These are phyloP conservation scores for Nannizziopsis arthrosporioides DNA, from an alignment of 2,329 filamentous ascomycete genomes.

Conservation along the genomic window DNA sequence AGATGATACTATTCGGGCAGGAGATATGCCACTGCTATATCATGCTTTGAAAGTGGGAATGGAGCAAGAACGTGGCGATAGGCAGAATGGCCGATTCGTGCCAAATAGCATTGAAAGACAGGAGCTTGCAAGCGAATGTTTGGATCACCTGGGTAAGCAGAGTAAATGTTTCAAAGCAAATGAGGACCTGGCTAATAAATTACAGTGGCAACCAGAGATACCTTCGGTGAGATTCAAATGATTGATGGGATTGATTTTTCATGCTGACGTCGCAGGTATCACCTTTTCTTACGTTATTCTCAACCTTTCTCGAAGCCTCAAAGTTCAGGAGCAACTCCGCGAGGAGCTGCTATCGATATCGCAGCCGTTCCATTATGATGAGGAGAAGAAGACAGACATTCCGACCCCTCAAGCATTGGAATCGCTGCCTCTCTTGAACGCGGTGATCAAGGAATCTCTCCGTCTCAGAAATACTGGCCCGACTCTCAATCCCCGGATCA, in stretches of 20 bases:
- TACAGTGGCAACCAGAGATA: constrained; percentile 8
- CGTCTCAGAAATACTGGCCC: constrained; percentile 10
- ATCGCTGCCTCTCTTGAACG: constrained; percentile 11
- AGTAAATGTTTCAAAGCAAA: not conserved
- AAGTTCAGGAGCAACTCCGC: constrained; percentile 10
- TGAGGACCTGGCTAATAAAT: not conserved
- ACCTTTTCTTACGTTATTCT: constrained; percentile 12
- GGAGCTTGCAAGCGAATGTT: constrained; percentile 9
- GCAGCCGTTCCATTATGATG: constrained; percentile 1
- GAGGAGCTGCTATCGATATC: constrained; percentile 8
- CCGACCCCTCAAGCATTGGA: constrained; percentile 6
- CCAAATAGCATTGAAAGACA: constrained; percentile 4
- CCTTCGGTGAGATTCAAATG: constrained; percentile 3
- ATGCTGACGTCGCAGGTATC: constrained; percentile 5
- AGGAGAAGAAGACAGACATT: constrained; percentile 4
- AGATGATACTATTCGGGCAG: constrained; percentile 5
- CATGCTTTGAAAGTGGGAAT: constrained; percentile 8
- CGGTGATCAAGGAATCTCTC: constrained; percentile 11
- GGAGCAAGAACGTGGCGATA: constrained; percentile 1
- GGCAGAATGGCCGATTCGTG: constrained; percentile 5
- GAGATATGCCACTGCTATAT: constrained; percentile 8
- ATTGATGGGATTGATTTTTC: not conserved
- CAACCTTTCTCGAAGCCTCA: constrained; percentile 9
- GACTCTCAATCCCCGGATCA: constrained; percentile 9
- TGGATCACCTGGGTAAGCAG: constrained; percentile 6